Percentiles rank a stretch among this genome's conserved stretches.
These are phyloP conservation scores for Solanum peruvianum DNA, from an alignment of 257 asterid species.

Conservation along the genomic window DNA sequence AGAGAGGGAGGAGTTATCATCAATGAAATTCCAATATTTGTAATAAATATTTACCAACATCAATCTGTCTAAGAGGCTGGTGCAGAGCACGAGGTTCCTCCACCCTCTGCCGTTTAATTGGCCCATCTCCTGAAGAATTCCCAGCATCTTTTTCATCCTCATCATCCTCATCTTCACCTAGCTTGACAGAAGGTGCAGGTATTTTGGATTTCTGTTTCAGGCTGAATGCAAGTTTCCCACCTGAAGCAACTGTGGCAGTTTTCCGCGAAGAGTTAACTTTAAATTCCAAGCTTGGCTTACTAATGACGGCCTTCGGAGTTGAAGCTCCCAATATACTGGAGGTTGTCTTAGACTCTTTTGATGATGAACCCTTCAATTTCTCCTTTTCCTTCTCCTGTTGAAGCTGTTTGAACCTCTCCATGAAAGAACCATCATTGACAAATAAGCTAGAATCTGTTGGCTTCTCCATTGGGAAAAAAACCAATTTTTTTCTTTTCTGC, in stretches of 20 bases:
- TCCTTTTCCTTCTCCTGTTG: conserved; percentile 60
- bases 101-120: conserved; percentile 62
- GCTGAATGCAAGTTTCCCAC: conserved; percentile 90
- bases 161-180: conserved; percentile 75
- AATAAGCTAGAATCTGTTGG: conserved; percentile 46
- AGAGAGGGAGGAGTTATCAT: not conserved
- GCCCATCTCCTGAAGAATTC: conserved; percentile 48
- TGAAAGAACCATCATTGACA: conserved; percentile 91
- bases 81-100: conserved; percentile 30
- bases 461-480: conserved; percentile 59
- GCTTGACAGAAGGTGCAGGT: conserved; percentile 52
- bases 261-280: conserved; percentile 34
- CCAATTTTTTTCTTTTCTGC: conserved; percentile 25
- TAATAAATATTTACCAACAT: conserved; percentile 77
- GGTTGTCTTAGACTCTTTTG: conserved; percentile 27
- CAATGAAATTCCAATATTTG: conserved; percentile 5
- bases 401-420: conserved; percentile 95
- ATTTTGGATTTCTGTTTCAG: conserved; percentile 81
- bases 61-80: conserved; percentile 37
- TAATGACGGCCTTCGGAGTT: conserved; percentile 57
- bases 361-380: conserved; percentile 22
- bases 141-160: conserved; percentile 53
- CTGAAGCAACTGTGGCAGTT: conserved; percentile 31
- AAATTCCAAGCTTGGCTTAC: conserved; percentile 26
- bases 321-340: conserved; percentile 34